phyloP scores from a whole-genome alignment of 78 protist species.

The Speleostelium caveatum region DNA sequence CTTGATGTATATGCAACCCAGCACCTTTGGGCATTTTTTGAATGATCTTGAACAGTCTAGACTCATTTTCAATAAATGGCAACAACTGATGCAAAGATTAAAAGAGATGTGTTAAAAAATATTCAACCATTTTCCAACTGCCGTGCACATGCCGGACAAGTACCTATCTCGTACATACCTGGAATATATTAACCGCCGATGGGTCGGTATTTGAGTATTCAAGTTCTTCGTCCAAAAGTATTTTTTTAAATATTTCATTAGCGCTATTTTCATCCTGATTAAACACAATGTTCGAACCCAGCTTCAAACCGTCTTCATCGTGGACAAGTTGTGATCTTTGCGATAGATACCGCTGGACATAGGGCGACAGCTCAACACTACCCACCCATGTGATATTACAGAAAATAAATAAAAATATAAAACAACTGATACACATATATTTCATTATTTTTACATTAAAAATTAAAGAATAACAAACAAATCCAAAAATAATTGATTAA shows the following conservation, averaged over 20 bases:
- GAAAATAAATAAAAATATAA: too few species aligned
- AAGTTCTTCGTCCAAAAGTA: conserved; percentile 49
- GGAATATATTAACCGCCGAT: conserved; percentile 29
- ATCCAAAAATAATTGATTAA: too few species aligned
- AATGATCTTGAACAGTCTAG: conserved; percentile 13
- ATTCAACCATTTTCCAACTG: neutral
- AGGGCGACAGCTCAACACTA: too few species aligned
- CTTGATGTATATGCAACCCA: conserved; percentile 55
- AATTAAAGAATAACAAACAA: too few species aligned
- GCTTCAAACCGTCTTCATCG: conserved; percentile 6
- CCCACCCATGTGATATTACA: too few species aligned
- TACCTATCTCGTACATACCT: conserved; percentile 5
- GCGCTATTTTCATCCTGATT: conserved; percentile 28
- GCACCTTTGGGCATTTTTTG: conserved; percentile 65
- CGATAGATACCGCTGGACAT: too few species aligned
- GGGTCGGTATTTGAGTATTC: conserved; percentile 42
- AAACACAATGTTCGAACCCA: conserved; percentile 14
- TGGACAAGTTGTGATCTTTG: conserved; percentile 7
- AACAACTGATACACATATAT: too few species aligned
- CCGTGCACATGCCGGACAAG: neutral
- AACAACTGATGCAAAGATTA: neutral
- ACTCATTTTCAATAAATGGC: conserved; percentile 9
- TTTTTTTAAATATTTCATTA: conserved; percentile 22
- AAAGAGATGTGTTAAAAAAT: neutral
- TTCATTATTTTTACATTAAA: too few species aligned